These are phyloP conservation scores for Rauvolfia tetraphylla DNA, from an alignment of 257 asterid genomes.

Conservation along the genomic window DNA sequence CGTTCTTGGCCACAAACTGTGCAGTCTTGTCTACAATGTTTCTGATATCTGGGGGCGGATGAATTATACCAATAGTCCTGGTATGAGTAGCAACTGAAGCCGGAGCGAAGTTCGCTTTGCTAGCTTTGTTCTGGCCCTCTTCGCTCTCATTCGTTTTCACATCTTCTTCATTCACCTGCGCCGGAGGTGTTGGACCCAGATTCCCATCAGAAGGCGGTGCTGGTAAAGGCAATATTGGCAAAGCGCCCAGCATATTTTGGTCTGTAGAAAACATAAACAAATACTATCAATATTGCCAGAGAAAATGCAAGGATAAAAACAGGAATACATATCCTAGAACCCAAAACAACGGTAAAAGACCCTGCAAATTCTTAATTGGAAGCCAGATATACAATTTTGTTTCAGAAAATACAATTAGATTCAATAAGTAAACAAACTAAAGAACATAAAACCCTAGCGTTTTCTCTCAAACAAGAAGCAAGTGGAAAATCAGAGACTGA, in stretches of 20 bases:
- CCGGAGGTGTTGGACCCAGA: slow-evolving; percentile 53
- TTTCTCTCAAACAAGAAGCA: neutral
- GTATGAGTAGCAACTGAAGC: slow-evolving; percentile 80
- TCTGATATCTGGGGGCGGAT: slow-evolving; percentile 90
- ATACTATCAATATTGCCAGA: neutral
- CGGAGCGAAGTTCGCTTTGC: slow-evolving; percentile 28
- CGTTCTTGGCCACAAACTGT: slow-evolving; percentile 87
- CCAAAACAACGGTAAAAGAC: neutral
- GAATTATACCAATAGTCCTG: slow-evolving; percentile 74
- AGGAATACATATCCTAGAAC: neutral
- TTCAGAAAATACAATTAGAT: neutral
- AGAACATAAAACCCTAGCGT: neutral
- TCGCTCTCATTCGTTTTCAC: slow-evolving; percentile 17
- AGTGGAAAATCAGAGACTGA: too few species aligned
- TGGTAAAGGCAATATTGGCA: slow-evolving; percentile 75
- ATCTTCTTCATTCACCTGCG: slow-evolving; percentile 44
- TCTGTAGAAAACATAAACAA: slow-evolving; percentile 9
- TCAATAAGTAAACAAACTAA: neutral
- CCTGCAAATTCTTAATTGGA: neutral
- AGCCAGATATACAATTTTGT: neutral
- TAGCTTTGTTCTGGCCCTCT: slow-evolving; percentile 31
- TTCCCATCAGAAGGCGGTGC: slow-evolving; percentile 77
- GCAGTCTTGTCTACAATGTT: slow-evolving; percentile 80
- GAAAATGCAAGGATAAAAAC: neutral
- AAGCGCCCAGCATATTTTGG: slow-evolving; percentile 53